These are phyloP conservation scores for Coprinellus micaceus DNA, from an alignment of 768 basidiomycete genomes.

Conservation along the genomic window DNA sequence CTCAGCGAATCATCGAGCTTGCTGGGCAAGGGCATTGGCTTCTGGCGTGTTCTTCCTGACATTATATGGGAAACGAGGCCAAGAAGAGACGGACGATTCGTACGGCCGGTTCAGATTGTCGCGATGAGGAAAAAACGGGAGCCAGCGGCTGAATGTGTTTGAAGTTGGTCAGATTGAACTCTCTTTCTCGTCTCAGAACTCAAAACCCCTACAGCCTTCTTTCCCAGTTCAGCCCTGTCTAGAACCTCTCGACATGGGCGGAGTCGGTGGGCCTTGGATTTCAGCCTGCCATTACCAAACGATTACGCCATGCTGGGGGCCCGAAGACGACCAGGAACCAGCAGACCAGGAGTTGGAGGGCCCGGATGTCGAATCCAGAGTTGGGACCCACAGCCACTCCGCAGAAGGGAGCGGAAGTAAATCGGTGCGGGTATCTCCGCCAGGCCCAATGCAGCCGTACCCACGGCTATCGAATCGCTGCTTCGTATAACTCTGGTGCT, in stretches of 20 bases:
- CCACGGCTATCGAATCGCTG: constrained; percentile 3
- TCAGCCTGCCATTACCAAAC: too few species aligned
- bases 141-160: too few species aligned
- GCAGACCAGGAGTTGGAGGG: not conserved
- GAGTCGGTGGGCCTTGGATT: too few species aligned
- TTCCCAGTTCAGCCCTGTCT: too few species aligned
- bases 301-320: too few species aligned
- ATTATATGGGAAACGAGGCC: not conserved
- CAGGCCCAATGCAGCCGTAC: not conserved
- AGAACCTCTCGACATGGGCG: too few species aligned
- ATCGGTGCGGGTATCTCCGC: constrained; percentile 12
- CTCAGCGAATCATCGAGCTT: not conserved
- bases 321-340: not conserved
- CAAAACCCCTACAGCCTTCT: too few species aligned
- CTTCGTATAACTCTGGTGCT: not conserved
- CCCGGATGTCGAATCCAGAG: too few species aligned
- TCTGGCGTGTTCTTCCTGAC: not conserved
- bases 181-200: too few species aligned
- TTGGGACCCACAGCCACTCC: constrained; percentile 1
- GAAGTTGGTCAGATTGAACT: too few species aligned
- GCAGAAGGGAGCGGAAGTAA: constrained; percentile 5
- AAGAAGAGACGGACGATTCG: not conserved
- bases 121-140: not conserved
- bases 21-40: not conserved
- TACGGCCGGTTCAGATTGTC: not conserved